Evolutionary conservation across 1,284 basidiomycete species (phyloP), one percentile per base, ranked within the genome.

Genomic region (Acaromyces ingoldii): DNA sequence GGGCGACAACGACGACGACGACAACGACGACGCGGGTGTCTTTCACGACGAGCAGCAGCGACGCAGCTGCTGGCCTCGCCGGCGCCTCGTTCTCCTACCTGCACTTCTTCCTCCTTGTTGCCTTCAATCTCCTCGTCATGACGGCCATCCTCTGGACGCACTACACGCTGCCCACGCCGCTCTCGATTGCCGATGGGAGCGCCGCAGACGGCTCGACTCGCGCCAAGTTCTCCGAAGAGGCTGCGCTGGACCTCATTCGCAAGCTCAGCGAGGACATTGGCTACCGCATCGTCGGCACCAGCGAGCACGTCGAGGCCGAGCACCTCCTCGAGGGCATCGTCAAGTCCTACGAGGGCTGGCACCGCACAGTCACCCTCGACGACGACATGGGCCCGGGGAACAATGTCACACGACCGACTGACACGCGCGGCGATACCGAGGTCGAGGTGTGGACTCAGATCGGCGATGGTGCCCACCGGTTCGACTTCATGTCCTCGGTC

Each of bases 251-350:
- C 6, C 60, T 70, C 34, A 73, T 75, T 55, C 57, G 65, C 30
- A 57, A 71, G 51, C 65, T 75, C 31, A 57, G 73, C 64, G 89
- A 91, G 72, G 84, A 84, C 28, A 89, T 93, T 55, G 92, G 92
- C 3, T 97, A 86, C 77, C 82, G 93, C 37, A 93, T 89, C 0
- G 89, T 95, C 15, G 93, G 93, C 0, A 93, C 91, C 0, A 80
- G 81, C 36, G 88, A 96, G 74, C 91, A 96, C 77, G 84, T 88
- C 0, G 76, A 84, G 25, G 91, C 87, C 4, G 91, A 96, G 66
- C 78, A 81, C 34, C 96, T 91, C 84, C 85, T 95, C 79, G 72
- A 86, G 19, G 76, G 80, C 39, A 82, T 87, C 65, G 85, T 86
- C 70, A 68, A 22, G 77, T 81, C 33, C 77, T 79, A 7, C 79